phyloP scores from a whole-genome alignment of 306 rosid species.

The Sicyos edulis region DNA sequence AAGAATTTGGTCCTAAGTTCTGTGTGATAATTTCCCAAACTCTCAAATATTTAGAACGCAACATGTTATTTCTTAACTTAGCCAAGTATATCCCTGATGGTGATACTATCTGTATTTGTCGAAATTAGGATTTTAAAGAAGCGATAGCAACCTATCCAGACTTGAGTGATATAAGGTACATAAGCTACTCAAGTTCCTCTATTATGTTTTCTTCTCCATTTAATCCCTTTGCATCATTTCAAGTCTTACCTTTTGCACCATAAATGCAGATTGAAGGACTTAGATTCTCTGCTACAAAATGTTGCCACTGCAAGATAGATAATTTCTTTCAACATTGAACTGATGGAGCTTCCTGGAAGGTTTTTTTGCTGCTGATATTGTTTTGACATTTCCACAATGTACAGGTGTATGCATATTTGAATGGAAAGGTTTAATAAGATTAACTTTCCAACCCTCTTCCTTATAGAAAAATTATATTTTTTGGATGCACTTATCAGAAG shows the following conservation, averaged over 20 bases:
- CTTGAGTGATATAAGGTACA: conserved; percentile 70
- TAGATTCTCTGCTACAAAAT: conserved; percentile 55
- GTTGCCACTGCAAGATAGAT: conserved; percentile 51
- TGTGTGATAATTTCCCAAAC: background rate
- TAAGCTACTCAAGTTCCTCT: conserved; percentile 16
- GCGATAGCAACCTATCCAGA: conserved; percentile 81
- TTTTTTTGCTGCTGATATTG: conserved; percentile 9
- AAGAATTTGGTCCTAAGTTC: conserved; percentile 7
- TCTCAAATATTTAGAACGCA: background rate
- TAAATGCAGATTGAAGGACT: conserved; percentile 65
- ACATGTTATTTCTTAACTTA: conserved; percentile 11
- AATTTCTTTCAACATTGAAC: conserved; percentile 4
- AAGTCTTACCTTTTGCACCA: conserved; percentile 7
- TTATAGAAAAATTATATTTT: background rate
- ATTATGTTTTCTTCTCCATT: background rate
- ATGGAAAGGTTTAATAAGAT: background rate
- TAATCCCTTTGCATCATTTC: conserved; percentile 1
- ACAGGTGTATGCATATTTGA: conserved; percentile 15
- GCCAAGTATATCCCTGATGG: conserved; percentile 18
- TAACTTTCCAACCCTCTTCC: background rate
- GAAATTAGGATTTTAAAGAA: conserved; percentile 62
- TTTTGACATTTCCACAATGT: conserved; percentile 9
- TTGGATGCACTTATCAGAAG: conserved; percentile 1
- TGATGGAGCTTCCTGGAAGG: background rate
- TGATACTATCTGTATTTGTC: conserved; percentile 15